Evolutionary conservation across 2,329 filamentous ascomycete species (phyloP), one percentile per base, ranked within the genome.

Genomic region (Sporothrix humicola): DNA sequence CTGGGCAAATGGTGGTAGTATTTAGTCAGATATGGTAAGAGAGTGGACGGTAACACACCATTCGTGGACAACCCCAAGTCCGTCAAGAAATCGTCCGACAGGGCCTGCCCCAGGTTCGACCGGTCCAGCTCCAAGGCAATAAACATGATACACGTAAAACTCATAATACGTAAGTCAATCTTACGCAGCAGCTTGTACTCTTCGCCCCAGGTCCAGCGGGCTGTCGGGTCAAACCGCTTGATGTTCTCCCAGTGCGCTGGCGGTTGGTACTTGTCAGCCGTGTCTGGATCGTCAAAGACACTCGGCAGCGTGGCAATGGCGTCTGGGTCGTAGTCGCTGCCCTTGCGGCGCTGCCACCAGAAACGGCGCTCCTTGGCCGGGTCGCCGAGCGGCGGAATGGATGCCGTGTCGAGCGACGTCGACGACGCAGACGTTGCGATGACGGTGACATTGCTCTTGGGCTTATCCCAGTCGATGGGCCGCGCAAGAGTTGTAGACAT

Each of bases 121-220:
- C 85, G 80, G 71, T 87, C 85, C 0, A 87, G 80, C 74, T 88
- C 85, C 31, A 88, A 81, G 0, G 84, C 81, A 77, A 85, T 84
- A 76, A 86, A 86, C 83, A 85, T 85, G 73, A 86, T 77, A 50
- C 85, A 85, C 0, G 82, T 79, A 80, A 83, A 87, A 3, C 84
- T 72, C 83, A 85, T 85, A 70, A 83, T 81, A 23, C 79, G 76
- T 0, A 81, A 78, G 76, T 80, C 79, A 48, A 87, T 84, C 81
- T 88, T 89, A 69, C 84, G 80, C 5, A 84, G 76, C 0, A 84
- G 73, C 2, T 75, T 75, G 68, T 79, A 73, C 65, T 84, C 83
- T 69, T 84, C 83, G 7, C 76, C 75, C 82, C 82, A 84, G 0
- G 82, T 82, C 83, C 83, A 85, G 56, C 83, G 77, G 0, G 82